Conservation (phyloP, 208 protist genomes). For the Vickermania ingenoplastis region DNA sequence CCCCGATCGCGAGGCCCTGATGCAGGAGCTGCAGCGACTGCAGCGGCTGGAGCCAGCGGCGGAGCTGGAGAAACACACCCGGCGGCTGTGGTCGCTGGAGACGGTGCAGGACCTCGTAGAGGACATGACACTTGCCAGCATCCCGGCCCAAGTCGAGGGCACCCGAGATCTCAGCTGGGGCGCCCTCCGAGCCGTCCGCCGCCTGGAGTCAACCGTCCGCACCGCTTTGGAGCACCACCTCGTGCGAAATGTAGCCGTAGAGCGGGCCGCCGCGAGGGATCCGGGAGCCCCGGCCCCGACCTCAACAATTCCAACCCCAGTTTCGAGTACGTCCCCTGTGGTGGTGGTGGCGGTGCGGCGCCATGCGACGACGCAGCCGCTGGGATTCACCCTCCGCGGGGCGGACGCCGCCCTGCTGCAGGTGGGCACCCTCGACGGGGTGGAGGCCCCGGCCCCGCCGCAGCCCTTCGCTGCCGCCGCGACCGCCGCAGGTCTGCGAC, state of each 20-base stretch:
- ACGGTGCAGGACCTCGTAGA: slow-evolving; percentile 16
- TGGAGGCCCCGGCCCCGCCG: neutral
- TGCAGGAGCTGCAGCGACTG: neutral
- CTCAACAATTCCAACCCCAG: too few relatives aligned
- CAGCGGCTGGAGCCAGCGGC: slow-evolving; percentile 2
- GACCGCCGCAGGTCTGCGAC: neutral
- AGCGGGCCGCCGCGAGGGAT: neutral
- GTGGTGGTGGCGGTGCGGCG: neutral
- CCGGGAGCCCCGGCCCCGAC: slow-evolving; percentile 7
- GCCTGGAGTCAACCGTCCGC: slow-evolving; percentile 43
- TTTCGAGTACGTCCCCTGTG: neutral
- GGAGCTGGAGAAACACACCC: slow-evolving; percentile 6
- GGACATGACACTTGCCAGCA: slow-evolving; percentile 9
- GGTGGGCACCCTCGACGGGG: neutral
- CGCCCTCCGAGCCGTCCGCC: slow-evolving; percentile 20
- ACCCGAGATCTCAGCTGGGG: slow-evolving; percentile 10
- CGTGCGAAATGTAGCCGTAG: slow-evolving; percentile 32
- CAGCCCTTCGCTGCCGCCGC: neutral
- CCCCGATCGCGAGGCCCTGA: neutral
- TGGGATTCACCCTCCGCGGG: neutral
- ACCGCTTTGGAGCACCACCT: slow-evolving; percentile 24
- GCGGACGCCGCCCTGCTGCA: neutral
- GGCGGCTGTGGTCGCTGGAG: slow-evolving; percentile 23
- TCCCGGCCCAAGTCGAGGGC: slow-evolving; percentile 41
- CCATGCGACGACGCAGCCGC: neutral